phyloP scores from a whole-genome alignment of 352 stramenopile genomes.

The Phytopythium vexans region DNA sequence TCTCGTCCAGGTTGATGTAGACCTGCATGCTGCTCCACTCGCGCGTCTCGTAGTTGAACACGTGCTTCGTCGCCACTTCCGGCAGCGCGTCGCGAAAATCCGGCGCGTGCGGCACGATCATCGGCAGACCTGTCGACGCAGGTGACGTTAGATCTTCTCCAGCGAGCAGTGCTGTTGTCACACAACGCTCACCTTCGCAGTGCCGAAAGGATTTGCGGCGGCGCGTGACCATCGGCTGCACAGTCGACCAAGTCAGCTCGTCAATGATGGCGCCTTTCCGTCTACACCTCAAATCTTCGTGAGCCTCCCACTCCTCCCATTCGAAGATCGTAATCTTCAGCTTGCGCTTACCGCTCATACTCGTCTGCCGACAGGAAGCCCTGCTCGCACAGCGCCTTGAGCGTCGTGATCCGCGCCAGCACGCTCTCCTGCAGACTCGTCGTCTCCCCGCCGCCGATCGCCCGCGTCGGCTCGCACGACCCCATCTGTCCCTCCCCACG shows the following conservation, averaged over 20 bases:
- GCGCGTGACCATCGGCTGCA: conserved; percentile 31
- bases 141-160: background rate
- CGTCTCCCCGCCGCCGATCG: conserved; percentile 13
- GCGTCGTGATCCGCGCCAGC: conserved; percentile 64
- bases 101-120: conserved; percentile 74
- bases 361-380: conserved; percentile 78
- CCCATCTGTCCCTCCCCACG: conserved; percentile 1
- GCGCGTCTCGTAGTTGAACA: conserved; percentile 74
- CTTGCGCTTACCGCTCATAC: conserved; percentile 50
- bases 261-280: conserved; percentile 76
- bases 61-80: conserved; percentile 70
- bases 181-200: conserved; percentile 21
- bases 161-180: background rate
- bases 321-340: background rate
- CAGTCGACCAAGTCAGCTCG: conserved; percentile 48
- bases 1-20: conserved; percentile 74
- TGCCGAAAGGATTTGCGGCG: conserved; percentile 26
- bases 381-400: conserved; percentile 71
- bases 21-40: conserved; percentile 73
- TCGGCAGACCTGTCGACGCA: conserved; percentile 34
- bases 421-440: conserved; percentile 46
- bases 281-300: conserved; percentile 17
- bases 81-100: conserved; percentile 58
- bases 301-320: background rate
- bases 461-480: conserved; percentile 37